Evolutionary conservation across 257 asterid species (phyloP).

Genomic region (Solanum rostratum): DNA sequence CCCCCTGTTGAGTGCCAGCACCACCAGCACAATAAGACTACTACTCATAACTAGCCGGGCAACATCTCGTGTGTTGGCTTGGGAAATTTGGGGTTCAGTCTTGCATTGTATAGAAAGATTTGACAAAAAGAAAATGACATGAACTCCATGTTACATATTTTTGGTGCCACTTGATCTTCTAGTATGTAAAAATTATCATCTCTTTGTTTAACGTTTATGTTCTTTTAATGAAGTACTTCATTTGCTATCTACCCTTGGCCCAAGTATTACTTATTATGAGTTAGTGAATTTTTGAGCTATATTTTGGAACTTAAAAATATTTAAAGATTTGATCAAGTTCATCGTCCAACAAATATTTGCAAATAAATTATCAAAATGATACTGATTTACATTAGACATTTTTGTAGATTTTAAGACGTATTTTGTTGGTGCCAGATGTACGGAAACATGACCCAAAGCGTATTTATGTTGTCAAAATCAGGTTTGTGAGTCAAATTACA

Average conservation of each 20-base stretch:
- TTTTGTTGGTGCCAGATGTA: not conserved
- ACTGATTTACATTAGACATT: not conserved
- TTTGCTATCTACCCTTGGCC: not conserved
- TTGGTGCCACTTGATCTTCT: not conserved
- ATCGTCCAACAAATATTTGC: too few species aligned
- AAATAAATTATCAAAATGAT: too few species aligned
- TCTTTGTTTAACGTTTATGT: not conserved
- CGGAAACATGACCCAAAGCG: not conserved
- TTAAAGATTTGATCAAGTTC: too few species aligned
- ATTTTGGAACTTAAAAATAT: too few species aligned
- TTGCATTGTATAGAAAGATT: slow-evolving; percentile 1
- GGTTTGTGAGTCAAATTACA: not conserved
- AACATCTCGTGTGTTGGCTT: not conserved
- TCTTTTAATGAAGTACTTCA: not conserved
- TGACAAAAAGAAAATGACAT: not conserved
- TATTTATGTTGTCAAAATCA: not conserved
- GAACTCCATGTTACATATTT: slow-evolving; percentile 14
- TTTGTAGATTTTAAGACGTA: too few species aligned
- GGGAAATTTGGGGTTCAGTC: not conserved
- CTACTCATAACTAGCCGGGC: not conserved
- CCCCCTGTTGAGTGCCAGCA: slow-evolving; percentile 69
- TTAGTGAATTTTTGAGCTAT: too few species aligned
- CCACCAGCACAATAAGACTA: slow-evolving; percentile 39
- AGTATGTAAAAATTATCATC: not conserved
- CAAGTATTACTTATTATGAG: not conserved